phyloP scores from a whole-genome alignment of 768 basidiomycete genomes.

The Pulveroboletus sp. region DNA sequence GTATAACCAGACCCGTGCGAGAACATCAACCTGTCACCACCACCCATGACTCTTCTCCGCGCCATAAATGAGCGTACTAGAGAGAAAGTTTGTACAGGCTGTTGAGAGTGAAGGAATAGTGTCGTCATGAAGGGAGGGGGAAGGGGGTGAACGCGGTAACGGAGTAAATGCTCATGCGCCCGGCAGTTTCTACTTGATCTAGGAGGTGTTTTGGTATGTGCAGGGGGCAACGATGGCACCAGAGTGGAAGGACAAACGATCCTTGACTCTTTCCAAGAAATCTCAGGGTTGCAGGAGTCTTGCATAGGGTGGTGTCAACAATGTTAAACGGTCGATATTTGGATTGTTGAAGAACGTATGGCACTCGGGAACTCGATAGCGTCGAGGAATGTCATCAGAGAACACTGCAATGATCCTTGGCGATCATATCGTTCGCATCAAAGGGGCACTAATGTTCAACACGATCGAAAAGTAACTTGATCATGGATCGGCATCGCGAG shows the following conservation, averaged over 20 bases:
- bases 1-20: background rate
- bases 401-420: background rate
- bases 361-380: slow-evolving; percentile 1
- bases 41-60: slow-evolving; percentile 9
- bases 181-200: background rate
- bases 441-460: background rate
- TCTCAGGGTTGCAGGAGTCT: background rate
- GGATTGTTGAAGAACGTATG: background rate
- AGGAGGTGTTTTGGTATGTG: background rate
- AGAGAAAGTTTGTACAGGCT: slow-evolving; percentile 11
- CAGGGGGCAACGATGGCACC: background rate
- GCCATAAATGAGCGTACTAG: slow-evolving; percentile 17
- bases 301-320: background rate
- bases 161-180: background rate
- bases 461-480: too few species aligned
- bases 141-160: background rate
- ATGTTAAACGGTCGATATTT: background rate
- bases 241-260: slow-evolving; percentile 3
- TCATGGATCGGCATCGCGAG: background rate
- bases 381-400: background rate
- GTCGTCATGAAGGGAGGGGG: background rate
- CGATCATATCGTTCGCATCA: background rate
- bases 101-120: background rate
- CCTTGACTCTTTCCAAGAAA: background rate
- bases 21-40: background rate